Base-by-base conservation (phyloP, 768 basidiomycete genomes). In the Psilocybe cubensis region DNA sequence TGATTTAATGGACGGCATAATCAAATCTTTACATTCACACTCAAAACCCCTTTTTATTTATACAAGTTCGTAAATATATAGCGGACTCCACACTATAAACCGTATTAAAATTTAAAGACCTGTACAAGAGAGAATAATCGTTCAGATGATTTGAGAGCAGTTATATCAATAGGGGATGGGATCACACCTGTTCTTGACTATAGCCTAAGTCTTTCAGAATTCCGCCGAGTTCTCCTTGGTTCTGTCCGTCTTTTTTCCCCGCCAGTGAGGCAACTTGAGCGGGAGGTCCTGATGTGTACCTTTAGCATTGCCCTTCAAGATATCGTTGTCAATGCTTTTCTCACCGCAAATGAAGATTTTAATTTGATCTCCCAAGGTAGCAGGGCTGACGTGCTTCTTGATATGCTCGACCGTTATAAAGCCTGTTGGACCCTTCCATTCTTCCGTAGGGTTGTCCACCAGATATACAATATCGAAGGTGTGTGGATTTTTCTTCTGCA, bases 281-380 rank as follows among this genome's bases (percentile, higher is more conserved):
- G 4, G 94, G 95, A 11, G 92, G 92, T 6, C 92, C 88, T 86
- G 41, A n/a, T n/a, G 0, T 18, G 5, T 40, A 24, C 40, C 40
- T 25, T 33, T 21, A 5, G 14, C n/a, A n/a, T n/a, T 14, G 10
- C 3, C 8, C n/a, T 25, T 56, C 14, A 53, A 38, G 38, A 17
- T 27, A 7, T 43, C 35, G 23, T 12, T 8, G n/a, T 25, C 29
- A 45, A 18, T 53, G 20, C 31, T 14, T 20, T 44, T 70, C 84
- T 62, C 72, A 85, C 92, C 94, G 67, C 94, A 97, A 17, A 96
- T 74, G 69, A 94, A 91, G 57, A 94, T 74, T 78, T 93, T 94
- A 61, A 91, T 80, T 74, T 92, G 94, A 52, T 90, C 84, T 2
- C 79, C 81, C 10, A 84, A 67, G 5, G 76, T 74, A 17, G 89